Evolutionary conservation across 139 green algal species (phyloP).

Genomic region (Auxenochlorella pyrenoidosa): DNA sequence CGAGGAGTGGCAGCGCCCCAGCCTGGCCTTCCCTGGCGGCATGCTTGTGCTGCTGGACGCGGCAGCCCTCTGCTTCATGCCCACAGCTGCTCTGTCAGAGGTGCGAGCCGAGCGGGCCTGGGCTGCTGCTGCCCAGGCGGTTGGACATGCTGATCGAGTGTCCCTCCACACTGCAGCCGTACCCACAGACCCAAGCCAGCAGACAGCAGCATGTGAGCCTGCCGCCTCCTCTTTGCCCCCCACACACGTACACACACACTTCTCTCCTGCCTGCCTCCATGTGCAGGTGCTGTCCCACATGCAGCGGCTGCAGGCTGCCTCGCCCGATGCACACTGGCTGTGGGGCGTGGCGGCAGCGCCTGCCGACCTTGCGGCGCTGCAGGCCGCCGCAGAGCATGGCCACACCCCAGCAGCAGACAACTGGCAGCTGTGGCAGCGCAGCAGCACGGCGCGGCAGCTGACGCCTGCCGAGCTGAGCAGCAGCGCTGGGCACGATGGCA

Average conservation of each 20-base stretch:
- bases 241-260: no score
- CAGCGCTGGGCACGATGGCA: not conserved
- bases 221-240: no score
- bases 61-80: not conserved
- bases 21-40: not conserved
- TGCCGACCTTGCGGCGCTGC: not conserved
- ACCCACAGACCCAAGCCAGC: no score
- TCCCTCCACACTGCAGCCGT: no score
- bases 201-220: no score
- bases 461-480: not conserved
- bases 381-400: not conserved
- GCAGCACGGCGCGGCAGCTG: not conserved
- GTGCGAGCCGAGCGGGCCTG: not conserved
- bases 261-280: not conserved
- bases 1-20: not conserved
- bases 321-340: not conserved
- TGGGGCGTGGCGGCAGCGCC: not conserved
- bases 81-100: not conserved
- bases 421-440: constrained; percentile 6
- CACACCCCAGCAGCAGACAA: not conserved
- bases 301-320: not conserved
- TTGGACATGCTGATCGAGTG: not conserved
- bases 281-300: not conserved
- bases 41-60: constrained; percentile 14
- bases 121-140: not conserved